These are phyloP conservation scores for Carex scoparia DNA, from an alignment of 176 grass and related monocot species.

Conservation along the genomic window DNA sequence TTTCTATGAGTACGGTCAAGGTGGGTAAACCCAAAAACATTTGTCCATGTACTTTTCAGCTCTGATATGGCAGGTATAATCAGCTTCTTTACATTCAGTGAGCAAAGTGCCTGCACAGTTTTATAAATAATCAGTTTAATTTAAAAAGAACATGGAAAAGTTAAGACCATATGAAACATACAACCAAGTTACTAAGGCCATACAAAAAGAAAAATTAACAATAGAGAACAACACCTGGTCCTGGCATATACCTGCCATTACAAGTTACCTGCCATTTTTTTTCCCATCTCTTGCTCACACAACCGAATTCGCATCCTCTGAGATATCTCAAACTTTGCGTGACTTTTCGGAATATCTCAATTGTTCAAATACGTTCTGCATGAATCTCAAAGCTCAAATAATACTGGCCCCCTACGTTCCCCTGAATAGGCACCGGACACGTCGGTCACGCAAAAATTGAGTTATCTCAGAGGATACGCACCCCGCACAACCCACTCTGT, in stretches of 20 bases:
- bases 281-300: neutral
- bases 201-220: neutral
- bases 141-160: slow-evolving; percentile 27
- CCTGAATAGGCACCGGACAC: too few species aligned
- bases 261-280: neutral
- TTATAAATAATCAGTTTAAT: slow-evolving; percentile 38
- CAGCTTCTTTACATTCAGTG: slow-evolving; percentile 65
- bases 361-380: too few species aligned
- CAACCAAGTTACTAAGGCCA: slow-evolving; percentile 2
- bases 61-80: slow-evolving; percentile 80
- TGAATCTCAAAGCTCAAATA: too few species aligned
- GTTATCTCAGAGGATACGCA: too few species aligned
- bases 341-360: too few species aligned
- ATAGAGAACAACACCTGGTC: neutral
- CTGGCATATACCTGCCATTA: neutral
- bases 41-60: slow-evolving; percentile 82
- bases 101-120: slow-evolving; percentile 47
- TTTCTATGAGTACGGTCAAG: slow-evolving; percentile 47
- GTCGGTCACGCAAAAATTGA: too few species aligned
- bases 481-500: neutral
- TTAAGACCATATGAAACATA: slow-evolving; percentile 4
- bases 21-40: slow-evolving; percentile 79
- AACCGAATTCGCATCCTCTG: too few species aligned
- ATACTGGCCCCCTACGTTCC: too few species aligned
- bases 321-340: too few species aligned